Evolutionary conservation across 2,329 filamentous ascomycete species (phyloP), one percentile per base, ranked within the genome.

Genomic region (Apiospora pterosperma): DNA sequence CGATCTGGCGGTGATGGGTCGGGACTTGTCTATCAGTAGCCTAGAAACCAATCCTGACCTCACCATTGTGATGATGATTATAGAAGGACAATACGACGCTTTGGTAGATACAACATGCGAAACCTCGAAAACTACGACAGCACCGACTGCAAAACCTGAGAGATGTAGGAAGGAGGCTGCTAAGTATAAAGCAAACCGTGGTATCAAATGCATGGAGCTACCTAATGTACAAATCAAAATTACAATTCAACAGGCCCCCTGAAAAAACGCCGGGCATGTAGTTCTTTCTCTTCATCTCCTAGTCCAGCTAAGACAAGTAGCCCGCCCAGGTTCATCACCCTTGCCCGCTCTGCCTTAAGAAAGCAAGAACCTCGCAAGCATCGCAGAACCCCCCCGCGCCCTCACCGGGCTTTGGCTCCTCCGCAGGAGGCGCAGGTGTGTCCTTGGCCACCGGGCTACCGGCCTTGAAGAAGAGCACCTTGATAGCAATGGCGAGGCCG

Each of bases 381-480:
- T 63, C 23, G 39, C 59, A 2, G 59, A 28, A 19, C 58, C 31
- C 34, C 28, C 21, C 21, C 39, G 39, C 39, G 31, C 31, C 62
- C 16, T 62, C 66, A 4, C 63, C 69, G 5, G 68, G 67, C 62
- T 74, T 66, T 58, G 63, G 38, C 23, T 11, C n/a, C 8, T 63
- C 42, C 34, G 41, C 58, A 10, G 36, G 39, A 4, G 39, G 28
- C 10, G 63, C 63, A 8, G 63, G 55, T n/a, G 34, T 14, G 21
- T 62, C 42, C 21, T 36, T 72, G 72, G 38, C 78, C 76, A 52
- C 83, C 61, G 88, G 87, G 77, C 90, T 93, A 60, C 85, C 88
- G 70, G 92, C 89, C 70, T 93, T 94, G 79, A 99, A 99, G 85
- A 98, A 98, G 34, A 98, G 81, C 65, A 97, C 90, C 85, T 98